phyloP scores from a whole-genome alignment of 2,329 filamentous ascomycete species.

The Graphilbum ipis-grandicollis region DNA sequence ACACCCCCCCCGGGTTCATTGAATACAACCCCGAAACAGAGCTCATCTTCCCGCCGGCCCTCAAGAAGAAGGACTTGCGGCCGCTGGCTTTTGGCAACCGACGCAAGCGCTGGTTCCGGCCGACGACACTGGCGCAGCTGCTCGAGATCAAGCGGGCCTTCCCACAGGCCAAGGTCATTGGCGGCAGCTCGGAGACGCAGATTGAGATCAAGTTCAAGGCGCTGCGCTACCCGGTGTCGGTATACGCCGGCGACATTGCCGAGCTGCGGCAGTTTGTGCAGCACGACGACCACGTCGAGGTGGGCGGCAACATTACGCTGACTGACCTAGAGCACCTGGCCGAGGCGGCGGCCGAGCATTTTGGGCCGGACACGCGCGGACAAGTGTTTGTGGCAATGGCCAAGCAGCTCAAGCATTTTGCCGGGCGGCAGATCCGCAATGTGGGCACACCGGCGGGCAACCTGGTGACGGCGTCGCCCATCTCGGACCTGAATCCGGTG shows the following conservation, averaged over 20 bases:
- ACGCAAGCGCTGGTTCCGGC: conserved; percentile 82
- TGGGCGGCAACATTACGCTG: conserved; percentile 82
- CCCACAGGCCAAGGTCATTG: conserved; percentile 83
- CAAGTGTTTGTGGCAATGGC: conserved; percentile 84
- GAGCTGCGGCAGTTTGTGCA: conserved; percentile 73
- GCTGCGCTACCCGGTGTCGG: conserved; percentile 73
- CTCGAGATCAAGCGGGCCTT: conserved; percentile 79
- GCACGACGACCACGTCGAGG: conserved; percentile 65
- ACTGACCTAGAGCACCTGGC: conserved; percentile 84
- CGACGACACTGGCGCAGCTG: conserved; percentile 70
- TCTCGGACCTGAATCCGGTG: conserved; percentile 89
- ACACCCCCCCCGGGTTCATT: conserved; percentile 81
- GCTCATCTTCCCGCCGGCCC: conserved; percentile 76
- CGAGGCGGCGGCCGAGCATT: conserved; percentile 60
- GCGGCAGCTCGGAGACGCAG: conserved; percentile 90
- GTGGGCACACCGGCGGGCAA: conserved; percentile 96
- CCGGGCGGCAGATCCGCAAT: conserved; percentile 87
- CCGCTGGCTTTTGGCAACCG: conserved; percentile 87
- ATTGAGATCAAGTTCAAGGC: conserved; percentile 98
- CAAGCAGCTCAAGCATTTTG: conserved; percentile 90
- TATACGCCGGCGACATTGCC: conserved; percentile 84
- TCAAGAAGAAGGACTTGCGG: conserved; percentile 68
- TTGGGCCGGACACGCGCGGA: conserved; percentile 43
- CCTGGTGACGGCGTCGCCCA: conserved; percentile 83
- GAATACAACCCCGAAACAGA: conserved; percentile 88